Evolutionary conservation across 352 stramenopile genomes (phyloP), one percentile per base, ranked within the genome.

Genomic region (Globisporangium yorkense): DNA sequence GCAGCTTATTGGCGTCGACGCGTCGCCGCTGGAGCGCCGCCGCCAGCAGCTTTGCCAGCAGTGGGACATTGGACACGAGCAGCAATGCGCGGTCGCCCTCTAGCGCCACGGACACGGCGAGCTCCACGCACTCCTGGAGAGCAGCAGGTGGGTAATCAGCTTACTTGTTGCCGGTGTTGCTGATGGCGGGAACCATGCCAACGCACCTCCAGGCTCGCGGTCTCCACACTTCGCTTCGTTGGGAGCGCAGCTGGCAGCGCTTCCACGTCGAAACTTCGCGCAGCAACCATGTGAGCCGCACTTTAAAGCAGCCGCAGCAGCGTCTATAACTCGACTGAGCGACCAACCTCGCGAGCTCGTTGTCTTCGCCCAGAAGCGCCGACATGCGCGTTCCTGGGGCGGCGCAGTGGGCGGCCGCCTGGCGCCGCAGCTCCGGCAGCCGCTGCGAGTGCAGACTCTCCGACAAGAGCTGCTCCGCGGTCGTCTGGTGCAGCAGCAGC

Each of bases 401-500:
- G 9, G 67, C 72, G 27, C 68, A 82, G 15, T 57, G 57, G n/a
- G 67, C 64, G 43, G 76, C 78, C 27, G 65, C 72, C 31, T 60
- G 53, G n/a, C 63, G 59, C 6, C 78, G 59, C 40, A 72, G 31
- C 10, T 54, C 31, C 1, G 57, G 37, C 18, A 59, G 46, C 4
- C 56, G 66, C 7, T 67, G 49, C 16, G 66, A 56, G 45, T 84
- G 68, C 20, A 89, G 70, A n/a, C 65, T 80, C n/a, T 72, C 72
- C 2, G 76, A 54, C 33, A 89, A 75, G 29, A 89, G 67, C 68
- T 75, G 65, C 49, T 81, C 74, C 9, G 67, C 76, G 43, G 70
- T 77, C 56, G 18, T 56, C 67, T 41, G 7, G 27, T 50, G 46
- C 0, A 54, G 16, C 10, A 20, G 8, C 18, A 35, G 68, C 57